Evolutionary conservation across 2,329 filamentous ascomycete species (phyloP), one percentile per base, ranked within the genome.

Genomic region (Trichoderma hamatum): DNA sequence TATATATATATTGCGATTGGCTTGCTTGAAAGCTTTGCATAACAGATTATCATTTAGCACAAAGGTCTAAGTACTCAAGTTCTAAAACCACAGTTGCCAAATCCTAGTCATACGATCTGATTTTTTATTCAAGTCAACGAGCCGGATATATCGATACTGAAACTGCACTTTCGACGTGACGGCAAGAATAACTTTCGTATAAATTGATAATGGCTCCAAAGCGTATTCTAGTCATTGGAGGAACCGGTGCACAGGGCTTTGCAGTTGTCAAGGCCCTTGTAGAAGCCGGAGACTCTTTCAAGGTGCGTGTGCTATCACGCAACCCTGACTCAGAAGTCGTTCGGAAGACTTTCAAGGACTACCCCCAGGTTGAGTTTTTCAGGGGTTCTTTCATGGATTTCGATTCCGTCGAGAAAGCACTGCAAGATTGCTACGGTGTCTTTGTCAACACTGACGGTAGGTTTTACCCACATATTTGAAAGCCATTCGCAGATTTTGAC

Each of bases 151-250:
- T 34, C 32, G 9, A 34, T 11, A 34, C 32, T 34, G 32, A 34
- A 34, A 34, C 32, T 34, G 32, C 32, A 34, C n/a, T n/a, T n/a
- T n/a, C n/a, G n/a, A n/a, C n/a, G 10, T 11, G 2, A 34, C 32
- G 10, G 13, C 32, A 34, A 34, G 7, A 34, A 34, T 11, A 34
- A 34, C 32, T 11, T 11, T 34, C 10, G 9, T 34, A 43, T 16
- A 60, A 39, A 2, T 58, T 13, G 5, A 58, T 16, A n/a, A 58
- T 58, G 55, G 32, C 55, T 36, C 32, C 36, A 32, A 58, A 58
- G 55, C n/a, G 55, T 26, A 58, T 58, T 39, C 55, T 58, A n/a
- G 55, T 58, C 24, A 58, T 58, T 39, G 55, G 55, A 26, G 55
- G 55, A 39, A 58, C 55, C 32, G 55, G 55, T 6, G 55, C 55